These are phyloP conservation scores for Taiwanofungus camphoratus DNA, from an alignment of 1,284 basidiomycete species.

Conservation along the genomic window DNA sequence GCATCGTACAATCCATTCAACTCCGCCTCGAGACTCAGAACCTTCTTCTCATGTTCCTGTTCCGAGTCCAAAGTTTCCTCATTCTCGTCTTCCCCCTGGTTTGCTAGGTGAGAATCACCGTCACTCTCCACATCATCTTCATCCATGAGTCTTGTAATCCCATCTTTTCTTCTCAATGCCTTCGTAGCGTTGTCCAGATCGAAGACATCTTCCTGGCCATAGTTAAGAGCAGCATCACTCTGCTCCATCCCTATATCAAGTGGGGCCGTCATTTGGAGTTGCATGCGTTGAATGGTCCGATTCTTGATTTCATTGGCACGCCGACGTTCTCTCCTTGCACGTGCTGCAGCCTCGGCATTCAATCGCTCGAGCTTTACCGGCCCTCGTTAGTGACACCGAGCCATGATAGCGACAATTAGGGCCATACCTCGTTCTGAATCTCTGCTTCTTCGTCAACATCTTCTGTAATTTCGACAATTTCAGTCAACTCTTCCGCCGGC, in stretches of 20 bases:
- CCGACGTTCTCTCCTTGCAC: conserved; percentile 79
- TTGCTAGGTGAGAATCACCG: conserved; percentile 36
- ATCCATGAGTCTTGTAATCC: conserved; percentile 43
- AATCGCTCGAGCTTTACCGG: conserved; percentile 72
- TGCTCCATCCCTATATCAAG: conserved; percentile 93
- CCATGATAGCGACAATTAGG: background rate
- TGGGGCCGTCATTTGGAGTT: conserved; percentile 96
- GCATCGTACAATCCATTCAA: conserved; percentile 87
- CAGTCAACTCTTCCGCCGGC: conserved; percentile 67
- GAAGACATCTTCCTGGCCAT: conserved; percentile 81
- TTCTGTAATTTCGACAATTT: conserved; percentile 71
- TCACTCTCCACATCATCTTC: conserved; percentile 41
- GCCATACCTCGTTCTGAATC: conserved; percentile 76
- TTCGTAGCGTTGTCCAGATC: conserved; percentile 68
- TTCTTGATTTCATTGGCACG: conserved; percentile 87
- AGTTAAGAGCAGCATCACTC: conserved; percentile 61
- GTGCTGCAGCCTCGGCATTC: conserved; percentile 72
- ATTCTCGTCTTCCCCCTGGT: conserved; percentile 34
- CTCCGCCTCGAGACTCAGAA: conserved; percentile 72
- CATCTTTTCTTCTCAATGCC: conserved; percentile 39
- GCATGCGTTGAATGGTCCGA: conserved; percentile 90
- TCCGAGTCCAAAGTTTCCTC: conserved; percentile 58
- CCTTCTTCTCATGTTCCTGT: conserved; percentile 65
- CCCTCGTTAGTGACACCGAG: background rate
- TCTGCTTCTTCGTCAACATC: conserved; percentile 82